Conservation (phyloP, 2,329 filamentous ascomycete species). For the Aspergillus pseudonomiae region DNA sequence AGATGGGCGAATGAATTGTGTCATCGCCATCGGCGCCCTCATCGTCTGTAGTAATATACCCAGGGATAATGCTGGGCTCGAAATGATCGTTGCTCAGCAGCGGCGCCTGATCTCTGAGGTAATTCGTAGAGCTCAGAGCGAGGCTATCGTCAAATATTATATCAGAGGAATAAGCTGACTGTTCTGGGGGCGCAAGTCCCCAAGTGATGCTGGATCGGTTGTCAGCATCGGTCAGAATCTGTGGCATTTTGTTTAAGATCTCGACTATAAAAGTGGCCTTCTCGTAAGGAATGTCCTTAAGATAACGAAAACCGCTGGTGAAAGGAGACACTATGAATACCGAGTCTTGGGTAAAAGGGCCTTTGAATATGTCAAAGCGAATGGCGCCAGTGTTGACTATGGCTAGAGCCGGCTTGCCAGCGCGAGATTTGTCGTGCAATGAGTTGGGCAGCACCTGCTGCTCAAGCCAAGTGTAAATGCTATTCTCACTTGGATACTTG, state of each 20-base stretch:
- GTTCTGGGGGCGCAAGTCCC: conserved; percentile 51
- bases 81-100: conserved; percentile 19
- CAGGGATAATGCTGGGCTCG: conserved; percentile 58
- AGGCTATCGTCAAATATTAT: conserved; percentile 22
- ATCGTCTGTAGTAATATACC: conserved; percentile 90
- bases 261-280: conserved; percentile 70
- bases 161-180: conserved; percentile 35
- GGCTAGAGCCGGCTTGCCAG: conserved; percentile 64
- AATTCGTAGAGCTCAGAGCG: conserved; percentile 1
- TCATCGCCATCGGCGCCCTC: conserved; percentile 85
- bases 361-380: conserved; percentile 94
- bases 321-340: conserved; percentile 89
- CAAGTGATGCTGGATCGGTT: conserved; percentile 19
- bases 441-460: conserved; percentile 72
- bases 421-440: conserved; percentile 60
- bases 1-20: conserved; percentile 75
- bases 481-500: conserved; percentile 72
- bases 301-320: conserved; percentile 72
- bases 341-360: conserved; percentile 83
- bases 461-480: conserved; percentile 81
- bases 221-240: conserved; percentile 43
- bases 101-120: conserved; percentile 30
- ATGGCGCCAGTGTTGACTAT: conserved; percentile 89
- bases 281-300: conserved; percentile 79
- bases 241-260: conserved; percentile 61